Percentiles rank a stretch among this genome's conserved stretches.
Evolutionary conservation across 441 rosid species (phyloP).

Genomic region (Adansonia grandidieri): DNA sequence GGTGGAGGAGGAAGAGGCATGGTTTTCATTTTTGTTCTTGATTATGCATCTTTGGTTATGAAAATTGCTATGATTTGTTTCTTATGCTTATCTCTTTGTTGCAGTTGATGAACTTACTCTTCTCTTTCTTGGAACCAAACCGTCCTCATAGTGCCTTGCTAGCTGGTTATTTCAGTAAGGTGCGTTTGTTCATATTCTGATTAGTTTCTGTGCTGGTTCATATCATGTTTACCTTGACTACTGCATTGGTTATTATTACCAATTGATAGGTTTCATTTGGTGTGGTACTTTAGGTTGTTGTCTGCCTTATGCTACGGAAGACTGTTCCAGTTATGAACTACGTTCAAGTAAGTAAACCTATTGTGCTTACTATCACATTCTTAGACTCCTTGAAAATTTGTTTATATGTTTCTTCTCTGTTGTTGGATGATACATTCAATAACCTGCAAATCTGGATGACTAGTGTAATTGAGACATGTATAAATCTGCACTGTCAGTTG

Average conservation of each 20-base stretch:
- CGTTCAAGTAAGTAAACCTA: conserved; percentile 69
- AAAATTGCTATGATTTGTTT: conserved; percentile 18
- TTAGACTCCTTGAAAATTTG: background rate
- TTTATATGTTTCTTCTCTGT: background rate
- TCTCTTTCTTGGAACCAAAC: conserved; percentile 89
- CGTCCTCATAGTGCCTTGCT: conserved; percentile 84
- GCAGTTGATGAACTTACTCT: conserved; percentile 93
- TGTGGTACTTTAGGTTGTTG: conserved; percentile 65
- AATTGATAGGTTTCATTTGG: conserved; percentile 32
- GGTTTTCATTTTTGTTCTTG: conserved; percentile 15
- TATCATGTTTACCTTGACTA: conserved; percentile 6
- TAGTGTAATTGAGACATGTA: background rate
- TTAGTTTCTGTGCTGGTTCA: background rate
- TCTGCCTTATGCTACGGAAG: conserved; percentile 93
- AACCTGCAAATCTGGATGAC: conserved; percentile 3
- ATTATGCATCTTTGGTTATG: conserved; percentile 17
- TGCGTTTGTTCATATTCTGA: conserved; percentile 31
- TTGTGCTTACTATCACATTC: conserved; percentile 10
- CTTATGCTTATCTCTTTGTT: conserved; percentile 28
- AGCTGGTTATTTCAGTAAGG: conserved; percentile 99
- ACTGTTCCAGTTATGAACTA: conserved; percentile 84
- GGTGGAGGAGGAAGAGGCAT: conserved; percentile 94
- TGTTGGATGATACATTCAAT: background rate
- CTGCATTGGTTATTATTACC: background rate
- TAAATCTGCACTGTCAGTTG: background rate